A percentile compares a stretch with the other conserved stretches of the same genome.
Conservation (phyloP, 2,329 filamentous ascomycete species). For the Colletotrichum karsti region DNA sequence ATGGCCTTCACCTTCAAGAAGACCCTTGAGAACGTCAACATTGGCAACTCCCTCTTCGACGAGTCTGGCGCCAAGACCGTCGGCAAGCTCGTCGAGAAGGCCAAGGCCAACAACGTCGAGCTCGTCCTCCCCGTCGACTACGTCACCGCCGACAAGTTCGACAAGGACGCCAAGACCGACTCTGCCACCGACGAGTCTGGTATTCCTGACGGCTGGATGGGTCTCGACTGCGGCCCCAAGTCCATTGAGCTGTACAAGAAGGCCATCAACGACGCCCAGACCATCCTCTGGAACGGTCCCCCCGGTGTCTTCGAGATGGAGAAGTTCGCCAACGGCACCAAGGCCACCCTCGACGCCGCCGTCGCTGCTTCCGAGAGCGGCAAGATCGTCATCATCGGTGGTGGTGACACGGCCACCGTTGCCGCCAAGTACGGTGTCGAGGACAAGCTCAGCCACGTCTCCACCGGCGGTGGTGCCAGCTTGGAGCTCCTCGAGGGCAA, state of each 20-base stretch:
- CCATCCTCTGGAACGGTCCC: slow-evolving; percentile 98
- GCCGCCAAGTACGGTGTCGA: slow-evolving; percentile 97
- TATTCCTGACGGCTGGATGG: slow-evolving; percentile 98
- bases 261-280: slow-evolving; percentile 88
- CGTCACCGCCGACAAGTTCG: slow-evolving; percentile 95
- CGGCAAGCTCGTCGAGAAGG: slow-evolving; percentile 87
- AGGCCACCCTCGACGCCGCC: slow-evolving; percentile 88
- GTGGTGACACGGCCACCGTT: slow-evolving; percentile 97
- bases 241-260: slow-evolving; percentile 88
- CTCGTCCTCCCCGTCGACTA: slow-evolving; percentile 95
- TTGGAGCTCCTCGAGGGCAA: slow-evolving; percentile 98
- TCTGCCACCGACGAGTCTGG: slow-evolving; percentile 86
- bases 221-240: slow-evolving; percentile 92
- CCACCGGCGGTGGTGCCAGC: slow-evolving; percentile 93
- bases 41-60: slow-evolving; percentile 92
- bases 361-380: slow-evolving; percentile 82
- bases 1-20: slow-evolving; percentile 99
- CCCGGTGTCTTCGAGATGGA: slow-evolving; percentile 98
- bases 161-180: slow-evolving; percentile 81
- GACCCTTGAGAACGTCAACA: slow-evolving; percentile 89
- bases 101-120: slow-evolving; percentile 95
- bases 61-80: slow-evolving; percentile 95
- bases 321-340: slow-evolving; percentile 91
- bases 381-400: slow-evolving; percentile 98
- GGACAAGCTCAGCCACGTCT: slow-evolving; percentile 97